phyloP scores from a whole-genome alignment of 1,139 yeast species.

The Zygosaccharomyces pseudobailii region DNA sequence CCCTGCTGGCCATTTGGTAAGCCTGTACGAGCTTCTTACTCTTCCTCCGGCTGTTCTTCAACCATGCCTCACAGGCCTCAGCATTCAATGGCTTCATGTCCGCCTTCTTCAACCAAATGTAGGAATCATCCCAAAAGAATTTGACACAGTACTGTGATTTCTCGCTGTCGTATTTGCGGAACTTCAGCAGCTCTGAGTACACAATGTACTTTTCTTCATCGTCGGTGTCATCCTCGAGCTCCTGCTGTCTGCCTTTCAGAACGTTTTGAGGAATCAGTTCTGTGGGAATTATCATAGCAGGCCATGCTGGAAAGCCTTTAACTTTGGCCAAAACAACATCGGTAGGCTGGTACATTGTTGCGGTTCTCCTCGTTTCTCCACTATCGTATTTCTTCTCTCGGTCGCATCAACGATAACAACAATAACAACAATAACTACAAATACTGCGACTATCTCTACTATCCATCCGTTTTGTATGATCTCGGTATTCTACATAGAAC shows the following conservation, averaged over 20 bases:
- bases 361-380: background rate
- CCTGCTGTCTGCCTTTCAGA: conserved; percentile 36
- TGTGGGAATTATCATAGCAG: conserved; percentile 67
- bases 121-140: conserved; percentile 33
- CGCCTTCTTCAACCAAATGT: conserved; percentile 29
- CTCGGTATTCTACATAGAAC: conserved; percentile 4
- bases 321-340: conserved; percentile 64
- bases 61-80: conserved; percentile 27
- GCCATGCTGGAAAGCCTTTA: conserved; percentile 80
- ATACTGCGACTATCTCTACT: background rate
- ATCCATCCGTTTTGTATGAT: conserved; percentile 1
- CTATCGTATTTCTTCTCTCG: background rate
- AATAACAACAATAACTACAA: background rate
- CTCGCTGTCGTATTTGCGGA: conserved; percentile 21
- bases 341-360: conserved; percentile 28
- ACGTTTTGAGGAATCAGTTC: conserved; percentile 53
- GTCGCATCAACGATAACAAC: background rate
- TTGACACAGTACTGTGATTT: conserved; percentile 30
- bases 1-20: conserved; percentile 30
- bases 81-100: conserved; percentile 21
- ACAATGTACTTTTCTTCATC: conserved; percentile 26
- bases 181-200: conserved; percentile 25
- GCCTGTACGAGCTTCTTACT: conserved; percentile 32
- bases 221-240: conserved; percentile 22
- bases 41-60: conserved; percentile 17